Conservation (phyloP, 75 land plant species). For the Pinus taeda region DNA sequence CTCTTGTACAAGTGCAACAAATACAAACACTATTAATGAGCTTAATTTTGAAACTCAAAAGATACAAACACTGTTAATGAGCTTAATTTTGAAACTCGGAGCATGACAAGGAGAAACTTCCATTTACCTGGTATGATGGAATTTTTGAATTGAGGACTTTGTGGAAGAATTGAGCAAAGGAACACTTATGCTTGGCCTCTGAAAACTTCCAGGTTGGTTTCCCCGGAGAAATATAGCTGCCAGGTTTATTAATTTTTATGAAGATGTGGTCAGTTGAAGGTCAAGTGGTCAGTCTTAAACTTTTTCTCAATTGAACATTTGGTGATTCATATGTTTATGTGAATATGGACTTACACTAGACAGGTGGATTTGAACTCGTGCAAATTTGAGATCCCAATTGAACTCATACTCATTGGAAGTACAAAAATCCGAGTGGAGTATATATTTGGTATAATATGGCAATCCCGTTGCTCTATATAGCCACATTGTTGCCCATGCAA, state of each 20-base stretch:
- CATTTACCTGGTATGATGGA: background rate
- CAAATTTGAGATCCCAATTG: slow-evolving; percentile 73
- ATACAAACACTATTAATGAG: too few relatives aligned
- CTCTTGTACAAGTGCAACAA: slow-evolving; percentile 25
- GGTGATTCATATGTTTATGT: too few relatives aligned
- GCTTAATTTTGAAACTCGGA: too few relatives aligned
- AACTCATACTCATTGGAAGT: slow-evolving; percentile 48
- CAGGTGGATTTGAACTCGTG: slow-evolving; percentile 56
- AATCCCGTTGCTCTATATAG: slow-evolving; percentile 54
- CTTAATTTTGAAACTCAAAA: too few relatives aligned
- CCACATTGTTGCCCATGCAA: slow-evolving; percentile 90
- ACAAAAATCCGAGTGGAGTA: slow-evolving; percentile 14
- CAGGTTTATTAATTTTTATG: too few relatives aligned
- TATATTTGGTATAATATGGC: slow-evolving; percentile 10
- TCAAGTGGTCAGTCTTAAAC: too few relatives aligned
- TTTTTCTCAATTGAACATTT: too few relatives aligned
- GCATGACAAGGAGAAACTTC: background rate
- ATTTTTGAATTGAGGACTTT: slow-evolving; percentile 45
- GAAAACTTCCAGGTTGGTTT: slow-evolving; percentile 22
- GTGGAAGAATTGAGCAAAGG: slow-evolving; percentile 31
- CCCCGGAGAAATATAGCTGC: slow-evolving; percentile 62
- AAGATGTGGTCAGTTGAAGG: too few relatives aligned
- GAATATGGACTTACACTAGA: too few relatives aligned
- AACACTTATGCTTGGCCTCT: slow-evolving; percentile 57
- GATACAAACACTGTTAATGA: too few relatives aligned